Percentiles rank a stretch among this genome's conserved stretches.
Evolutionary conservation across 106 monocot species (phyloP).

Genomic region (Chionographis japonica): DNA sequence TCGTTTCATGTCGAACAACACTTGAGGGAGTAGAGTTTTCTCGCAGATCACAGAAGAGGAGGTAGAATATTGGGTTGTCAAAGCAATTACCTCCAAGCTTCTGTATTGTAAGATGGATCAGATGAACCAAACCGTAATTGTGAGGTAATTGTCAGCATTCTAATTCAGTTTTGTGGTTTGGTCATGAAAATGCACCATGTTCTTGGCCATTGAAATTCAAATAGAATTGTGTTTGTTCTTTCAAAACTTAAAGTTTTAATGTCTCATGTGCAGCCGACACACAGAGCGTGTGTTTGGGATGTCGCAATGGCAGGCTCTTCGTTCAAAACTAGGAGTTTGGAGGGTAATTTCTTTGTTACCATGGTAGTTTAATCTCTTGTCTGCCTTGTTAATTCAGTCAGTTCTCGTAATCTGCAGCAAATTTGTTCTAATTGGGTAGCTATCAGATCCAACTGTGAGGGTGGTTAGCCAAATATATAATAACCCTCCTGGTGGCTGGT

Average conservation of each 20-base stretch:
- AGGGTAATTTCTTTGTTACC: slow-evolving; percentile 50
- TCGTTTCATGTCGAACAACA: background rate
- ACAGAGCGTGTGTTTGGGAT: slow-evolving; percentile 77
- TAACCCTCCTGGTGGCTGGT: background rate
- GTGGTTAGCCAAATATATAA: no score
- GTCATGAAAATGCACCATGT: background rate
- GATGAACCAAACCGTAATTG: slow-evolving; percentile 73
- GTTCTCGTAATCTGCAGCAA: background rate
- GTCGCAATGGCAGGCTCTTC: slow-evolving; percentile 71
- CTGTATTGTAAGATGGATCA: slow-evolving; percentile 95
- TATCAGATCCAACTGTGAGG: no score
- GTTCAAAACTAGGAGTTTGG: slow-evolving; percentile 71
- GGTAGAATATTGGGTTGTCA: slow-evolving; percentile 91
- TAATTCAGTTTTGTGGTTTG: background rate
- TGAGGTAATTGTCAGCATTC: slow-evolving; percentile 41
- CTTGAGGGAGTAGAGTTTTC: background rate
- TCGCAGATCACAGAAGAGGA: slow-evolving; percentile 77
- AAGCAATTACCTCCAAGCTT: slow-evolving; percentile 74
- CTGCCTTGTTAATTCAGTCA: background rate
- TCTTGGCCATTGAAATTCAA: background rate
- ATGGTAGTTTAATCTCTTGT: background rate
- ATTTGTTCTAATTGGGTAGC: background rate
- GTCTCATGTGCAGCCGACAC: slow-evolving; percentile 53
- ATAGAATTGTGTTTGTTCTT: background rate
- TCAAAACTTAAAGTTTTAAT: background rate